phyloP scores from a whole-genome alignment of 768 basidiomycete species.

The Panaeolus papilionaceus region DNA sequence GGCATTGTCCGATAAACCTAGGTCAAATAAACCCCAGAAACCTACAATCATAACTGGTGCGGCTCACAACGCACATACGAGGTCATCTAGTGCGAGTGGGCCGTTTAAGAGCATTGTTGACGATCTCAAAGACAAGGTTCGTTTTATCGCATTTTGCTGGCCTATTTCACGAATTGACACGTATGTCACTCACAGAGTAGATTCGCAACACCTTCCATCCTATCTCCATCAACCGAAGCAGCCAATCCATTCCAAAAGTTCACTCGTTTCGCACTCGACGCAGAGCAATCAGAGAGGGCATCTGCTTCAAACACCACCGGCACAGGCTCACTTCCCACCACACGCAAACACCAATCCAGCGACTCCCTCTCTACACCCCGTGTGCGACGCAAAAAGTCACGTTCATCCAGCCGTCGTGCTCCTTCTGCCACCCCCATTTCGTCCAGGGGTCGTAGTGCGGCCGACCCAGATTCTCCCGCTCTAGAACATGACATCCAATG shows the following conservation, averaged over 20 bases:
- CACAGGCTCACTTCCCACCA: conserved; percentile 26
- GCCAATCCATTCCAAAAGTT: conserved; percentile 65
- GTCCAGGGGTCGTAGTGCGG: conserved; percentile 14
- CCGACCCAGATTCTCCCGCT: conserved; percentile 28
- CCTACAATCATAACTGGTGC: conserved; percentile 23
- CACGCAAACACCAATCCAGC: conserved; percentile 57
- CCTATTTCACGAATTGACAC: neutral
- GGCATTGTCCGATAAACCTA: conserved; percentile 26
- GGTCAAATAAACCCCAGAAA: conserved; percentile 23
- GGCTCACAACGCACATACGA: conserved; percentile 26
- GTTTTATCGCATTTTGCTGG: neutral
- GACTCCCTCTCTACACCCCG: conserved; percentile 44
- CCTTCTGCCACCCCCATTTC: conserved; percentile 26
- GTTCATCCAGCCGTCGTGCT: conserved; percentile 59
- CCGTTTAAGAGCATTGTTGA: conserved; percentile 79
- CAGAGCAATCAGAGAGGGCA: conserved; percentile 17
- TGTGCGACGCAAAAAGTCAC: conserved; percentile 56
- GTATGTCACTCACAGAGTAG: conserved; percentile 39
- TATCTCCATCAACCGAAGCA: conserved; percentile 50
- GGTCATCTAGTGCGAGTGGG: conserved; percentile 34
- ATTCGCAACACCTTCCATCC: conserved; percentile 43
- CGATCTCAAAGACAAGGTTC: conserved; percentile 73
- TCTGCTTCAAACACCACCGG: neutral
- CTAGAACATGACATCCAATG: conserved; percentile 27
- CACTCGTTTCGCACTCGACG: conserved; percentile 40